phyloP scores from a whole-genome alignment of 2,329 filamentous ascomycete genomes.

The Hypoxylon sp. region DNA sequence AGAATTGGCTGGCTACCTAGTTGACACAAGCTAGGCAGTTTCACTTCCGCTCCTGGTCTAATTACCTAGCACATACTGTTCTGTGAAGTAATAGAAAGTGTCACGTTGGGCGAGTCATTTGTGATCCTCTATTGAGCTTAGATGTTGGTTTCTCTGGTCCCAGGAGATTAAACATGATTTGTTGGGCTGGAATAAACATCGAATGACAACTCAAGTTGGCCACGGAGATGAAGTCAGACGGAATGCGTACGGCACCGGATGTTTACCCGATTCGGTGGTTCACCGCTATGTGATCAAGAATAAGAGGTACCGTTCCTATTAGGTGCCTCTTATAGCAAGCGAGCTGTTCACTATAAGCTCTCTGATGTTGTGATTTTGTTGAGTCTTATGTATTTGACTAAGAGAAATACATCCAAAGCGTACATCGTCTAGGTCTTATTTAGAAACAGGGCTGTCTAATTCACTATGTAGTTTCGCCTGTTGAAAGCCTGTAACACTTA shows the following conservation, averaged over 20 bases:
- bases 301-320: not conserved
- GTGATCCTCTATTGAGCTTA: no score
- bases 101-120: not conserved
- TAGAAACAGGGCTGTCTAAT: not conserved
- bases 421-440: not conserved
- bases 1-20: not conserved
- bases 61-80: no score
- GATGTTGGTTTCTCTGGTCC: no score
- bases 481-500: conserved; percentile 6
- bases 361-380: conserved; percentile 24
- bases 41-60: not conserved
- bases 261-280: conserved; percentile 26
- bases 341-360: conserved; percentile 17
- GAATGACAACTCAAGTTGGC: conserved; percentile 7
- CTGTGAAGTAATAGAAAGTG: not conserved
- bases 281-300: conserved; percentile 4
- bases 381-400: no score
- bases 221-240: conserved; percentile 28
- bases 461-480: not conserved
- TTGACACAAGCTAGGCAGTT: conserved; percentile 5
- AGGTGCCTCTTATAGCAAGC: conserved; percentile 23
- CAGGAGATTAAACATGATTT: not conserved
- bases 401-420: not conserved
- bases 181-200: not conserved
- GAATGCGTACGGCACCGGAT: conserved; percentile 3